These are phyloP conservation scores for Forsythia viridissima DNA, from an alignment of 257 asterid species.

Conservation along the genomic window DNA sequence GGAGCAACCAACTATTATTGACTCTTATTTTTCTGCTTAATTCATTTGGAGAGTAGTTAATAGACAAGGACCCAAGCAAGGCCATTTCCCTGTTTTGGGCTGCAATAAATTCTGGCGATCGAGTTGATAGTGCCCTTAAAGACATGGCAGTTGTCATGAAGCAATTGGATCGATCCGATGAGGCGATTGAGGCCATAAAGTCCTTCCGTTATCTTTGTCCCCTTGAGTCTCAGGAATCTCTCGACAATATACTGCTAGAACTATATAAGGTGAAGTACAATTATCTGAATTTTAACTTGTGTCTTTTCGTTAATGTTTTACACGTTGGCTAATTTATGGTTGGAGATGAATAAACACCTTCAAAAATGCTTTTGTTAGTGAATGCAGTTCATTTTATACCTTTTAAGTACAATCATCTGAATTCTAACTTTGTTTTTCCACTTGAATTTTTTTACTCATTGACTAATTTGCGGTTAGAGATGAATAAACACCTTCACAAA, in stretches of 20 bases:
- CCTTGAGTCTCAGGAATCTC: conserved; percentile 75
- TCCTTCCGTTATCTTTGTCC: conserved; percentile 96
- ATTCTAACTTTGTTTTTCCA: neutral
- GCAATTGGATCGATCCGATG: conserved; percentile 79
- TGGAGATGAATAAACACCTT: neutral
- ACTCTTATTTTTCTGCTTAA: neutral
- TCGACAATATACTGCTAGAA: conserved; percentile 80
- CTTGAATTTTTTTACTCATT: neutral
- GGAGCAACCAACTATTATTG: neutral
- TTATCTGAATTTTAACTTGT: neutral
- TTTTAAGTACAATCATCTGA: too few relatives aligned
- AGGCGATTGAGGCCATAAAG: conserved; percentile 93
- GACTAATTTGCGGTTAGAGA: too few relatives aligned
- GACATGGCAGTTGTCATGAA: conserved; percentile 98
- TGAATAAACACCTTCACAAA: neutral
- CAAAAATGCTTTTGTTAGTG: neutral
- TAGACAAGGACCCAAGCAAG: conserved; percentile 68
- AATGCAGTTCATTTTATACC: neutral
- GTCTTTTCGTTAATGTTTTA: neutral
- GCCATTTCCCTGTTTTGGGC: conserved; percentile 95
- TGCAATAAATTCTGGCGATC: conserved; percentile 88
- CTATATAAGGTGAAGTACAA: conserved; percentile 63
- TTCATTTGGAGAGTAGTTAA: conserved; percentile 25
- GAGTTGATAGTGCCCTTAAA: conserved; percentile 90
- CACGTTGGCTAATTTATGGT: neutral